These are phyloP conservation scores for Prillingera fragicola DNA, from an alignment of 1,284 basidiomycete genomes.

Conservation along the genomic window DNA sequence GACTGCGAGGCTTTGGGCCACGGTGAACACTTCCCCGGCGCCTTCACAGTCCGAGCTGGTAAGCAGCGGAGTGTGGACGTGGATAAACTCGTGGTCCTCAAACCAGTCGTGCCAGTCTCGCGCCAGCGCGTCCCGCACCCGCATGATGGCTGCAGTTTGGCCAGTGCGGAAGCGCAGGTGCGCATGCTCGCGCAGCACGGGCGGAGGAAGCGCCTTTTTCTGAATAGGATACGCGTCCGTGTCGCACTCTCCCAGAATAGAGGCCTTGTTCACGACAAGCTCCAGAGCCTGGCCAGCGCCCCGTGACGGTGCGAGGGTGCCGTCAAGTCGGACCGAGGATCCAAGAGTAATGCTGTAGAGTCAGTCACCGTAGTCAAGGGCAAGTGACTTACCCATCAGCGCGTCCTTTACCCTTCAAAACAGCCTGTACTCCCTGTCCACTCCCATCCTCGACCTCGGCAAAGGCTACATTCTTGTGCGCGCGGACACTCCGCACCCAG, in stretches of 20 bases:
- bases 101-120: constrained; percentile 60
- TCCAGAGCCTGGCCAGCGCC: constrained; percentile 69
- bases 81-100: constrained; percentile 69
- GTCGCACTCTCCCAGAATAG: constrained; percentile 68
- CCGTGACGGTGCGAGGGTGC: constrained; percentile 60
- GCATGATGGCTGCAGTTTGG: constrained; percentile 64
- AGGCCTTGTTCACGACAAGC: constrained; percentile 60
- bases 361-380: constrained; percentile 5
- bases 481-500: constrained; percentile 76
- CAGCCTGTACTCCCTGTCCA: constrained; percentile 66
- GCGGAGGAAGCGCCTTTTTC: constrained; percentile 67
- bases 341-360: constrained; percentile 58
- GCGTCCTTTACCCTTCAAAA: constrained; percentile 54
- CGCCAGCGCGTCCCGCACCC: constrained; percentile 60
- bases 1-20: constrained; percentile 40
- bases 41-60: constrained; percentile 94
- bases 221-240: constrained; percentile 82
- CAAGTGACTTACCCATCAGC: constrained; percentile 32
- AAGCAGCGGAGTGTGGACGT: constrained; percentile 77
- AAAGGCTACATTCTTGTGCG: constrained; percentile 80
- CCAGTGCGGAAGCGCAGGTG: constrained; percentile 77
- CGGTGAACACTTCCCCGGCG: constrained; percentile 86
- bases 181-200: constrained; percentile 72
- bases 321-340: constrained; percentile 62
- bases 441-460: constrained; percentile 78